Evolutionary conservation across 352 stramenopile genomes (phyloP).

Genomic region (Globisporangium barbulae): DNA sequence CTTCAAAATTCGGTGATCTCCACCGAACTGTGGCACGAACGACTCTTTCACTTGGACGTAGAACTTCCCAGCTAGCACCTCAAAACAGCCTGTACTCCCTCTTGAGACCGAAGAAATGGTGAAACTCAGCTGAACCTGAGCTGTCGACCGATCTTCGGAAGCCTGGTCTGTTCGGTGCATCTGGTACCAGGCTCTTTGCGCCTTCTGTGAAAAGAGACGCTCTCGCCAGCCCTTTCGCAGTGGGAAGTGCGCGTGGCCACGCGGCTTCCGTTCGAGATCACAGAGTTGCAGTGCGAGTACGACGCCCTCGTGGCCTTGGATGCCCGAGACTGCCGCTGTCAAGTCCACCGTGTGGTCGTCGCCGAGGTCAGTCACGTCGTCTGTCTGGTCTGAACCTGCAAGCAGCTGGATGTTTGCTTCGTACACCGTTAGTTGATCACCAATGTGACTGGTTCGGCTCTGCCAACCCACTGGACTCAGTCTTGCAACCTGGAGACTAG

Average conservation of each 20-base stretch:
- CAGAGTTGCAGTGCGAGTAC: slow-evolving; percentile 26
- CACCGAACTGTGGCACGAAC: neutral
- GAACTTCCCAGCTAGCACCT: neutral
- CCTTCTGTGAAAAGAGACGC: neutral
- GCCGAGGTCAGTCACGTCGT: slow-evolving; percentile 13
- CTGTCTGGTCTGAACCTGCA: neutral
- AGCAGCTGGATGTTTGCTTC: slow-evolving; percentile 1
- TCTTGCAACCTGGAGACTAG: neutral
- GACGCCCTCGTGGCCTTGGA: slow-evolving; percentile 3
- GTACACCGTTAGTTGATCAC: neutral
- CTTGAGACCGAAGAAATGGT: slow-evolving; percentile 1
- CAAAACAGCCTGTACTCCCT: no score
- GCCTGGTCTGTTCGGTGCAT: neutral
- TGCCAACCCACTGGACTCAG: neutral
- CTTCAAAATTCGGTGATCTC: neutral
- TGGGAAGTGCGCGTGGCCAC: slow-evolving; percentile 28
- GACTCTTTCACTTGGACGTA: slow-evolving; percentile 7
- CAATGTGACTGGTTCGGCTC: neutral
- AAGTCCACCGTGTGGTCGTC: slow-evolving; percentile 20
- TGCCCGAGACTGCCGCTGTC: slow-evolving; percentile 8
- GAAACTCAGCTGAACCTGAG: slow-evolving; percentile 13
- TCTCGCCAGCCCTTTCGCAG: slow-evolving; percentile 30
- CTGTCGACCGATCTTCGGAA: slow-evolving; percentile 1
- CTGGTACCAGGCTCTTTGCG: slow-evolving; percentile 9
- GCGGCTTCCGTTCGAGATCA: slow-evolving; percentile 17